These are phyloP conservation scores for Narthecium ossifragum DNA, from an alignment of 106 monocot genomes.

Conservation along the genomic window DNA sequence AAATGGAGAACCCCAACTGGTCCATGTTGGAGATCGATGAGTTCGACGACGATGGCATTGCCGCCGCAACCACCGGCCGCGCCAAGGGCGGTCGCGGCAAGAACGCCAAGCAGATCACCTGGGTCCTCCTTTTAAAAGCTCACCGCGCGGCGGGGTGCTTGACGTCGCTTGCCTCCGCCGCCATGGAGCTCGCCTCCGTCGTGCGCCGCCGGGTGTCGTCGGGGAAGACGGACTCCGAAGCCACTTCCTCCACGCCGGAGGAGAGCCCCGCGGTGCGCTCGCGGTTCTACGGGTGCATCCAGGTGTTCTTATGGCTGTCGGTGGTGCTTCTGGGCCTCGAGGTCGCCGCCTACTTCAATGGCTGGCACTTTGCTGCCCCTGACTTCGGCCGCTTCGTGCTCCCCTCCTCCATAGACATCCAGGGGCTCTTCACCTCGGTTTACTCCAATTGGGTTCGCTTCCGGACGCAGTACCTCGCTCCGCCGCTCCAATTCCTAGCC, in stretches of 20 bases:
- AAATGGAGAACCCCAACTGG: constrained; percentile 88
- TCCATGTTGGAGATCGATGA: constrained; percentile 39
- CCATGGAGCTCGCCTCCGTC: constrained; percentile 37
- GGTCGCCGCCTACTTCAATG: constrained; percentile 45
- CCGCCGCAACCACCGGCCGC: background rate
- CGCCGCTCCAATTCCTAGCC: constrained; percentile 75
- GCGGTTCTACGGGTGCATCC: constrained; percentile 62
- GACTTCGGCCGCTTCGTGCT: constrained; percentile 19
- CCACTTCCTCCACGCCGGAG: background rate
- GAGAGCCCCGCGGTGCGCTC: constrained; percentile 21
- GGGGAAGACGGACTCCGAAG: constrained; percentile 60
- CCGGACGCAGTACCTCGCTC: constrained; percentile 67
- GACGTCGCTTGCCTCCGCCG: constrained; percentile 42
- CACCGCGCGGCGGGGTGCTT: constrained; percentile 87
- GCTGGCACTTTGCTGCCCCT: constrained; percentile 31
- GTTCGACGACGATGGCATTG: constrained; percentile 3
- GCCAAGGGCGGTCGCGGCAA: constrained; percentile 40
- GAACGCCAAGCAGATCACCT: constrained; percentile 88
- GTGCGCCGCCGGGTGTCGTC: constrained; percentile 62
- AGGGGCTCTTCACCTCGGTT: constrained; percentile 33
- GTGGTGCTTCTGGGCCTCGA: constrained; percentile 53
- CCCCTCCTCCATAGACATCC: constrained; percentile 27
- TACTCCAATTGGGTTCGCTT: constrained; percentile 59
- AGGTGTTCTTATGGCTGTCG: constrained; percentile 51
- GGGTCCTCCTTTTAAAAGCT: constrained; percentile 83